phyloP scores from a whole-genome alignment of 2,329 filamentous ascomycete species.

The Diplodia scrobiculata region DNA sequence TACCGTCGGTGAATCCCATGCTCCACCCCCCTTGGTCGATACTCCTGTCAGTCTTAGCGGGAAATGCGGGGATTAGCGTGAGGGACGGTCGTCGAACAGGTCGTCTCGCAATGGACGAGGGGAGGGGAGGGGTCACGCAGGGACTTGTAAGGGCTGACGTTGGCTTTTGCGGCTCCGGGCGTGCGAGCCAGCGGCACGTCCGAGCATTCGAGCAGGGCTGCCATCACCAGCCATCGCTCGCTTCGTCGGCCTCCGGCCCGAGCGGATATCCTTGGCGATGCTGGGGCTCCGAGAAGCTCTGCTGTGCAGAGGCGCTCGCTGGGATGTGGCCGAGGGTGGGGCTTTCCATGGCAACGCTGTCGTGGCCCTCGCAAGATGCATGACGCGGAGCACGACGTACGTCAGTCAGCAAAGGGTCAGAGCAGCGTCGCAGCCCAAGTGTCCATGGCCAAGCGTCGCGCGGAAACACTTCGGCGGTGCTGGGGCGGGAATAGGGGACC shows the following conservation, averaged over 20 bases:
- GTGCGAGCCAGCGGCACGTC: conserved; percentile 2
- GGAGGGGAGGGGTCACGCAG: too few species aligned
- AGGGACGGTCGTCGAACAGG: background rate
- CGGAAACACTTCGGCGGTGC: background rate
- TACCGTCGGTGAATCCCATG: background rate
- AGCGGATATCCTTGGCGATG: conserved; percentile 15
- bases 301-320: too few species aligned
- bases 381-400: background rate
- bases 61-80: background rate
- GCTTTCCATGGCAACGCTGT: background rate
- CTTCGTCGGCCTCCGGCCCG: background rate
- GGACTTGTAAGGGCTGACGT: conserved; percentile 20
- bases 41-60: background rate
- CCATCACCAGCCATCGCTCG: background rate
- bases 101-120: background rate
- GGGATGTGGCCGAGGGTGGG: background rate
- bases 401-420: background rate
- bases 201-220: background rate
- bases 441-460: background rate
- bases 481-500: conserved; percentile 8
- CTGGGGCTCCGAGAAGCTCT: background rate
- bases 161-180: background rate
- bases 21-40: too few species aligned
- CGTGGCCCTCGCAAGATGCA: background rate
- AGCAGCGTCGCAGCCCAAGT: background rate